Evolutionary conservation across 306 rosid species (phyloP), one percentile per base, ranked within the genome.

Genomic region (Aeschynomene evenia): DNA sequence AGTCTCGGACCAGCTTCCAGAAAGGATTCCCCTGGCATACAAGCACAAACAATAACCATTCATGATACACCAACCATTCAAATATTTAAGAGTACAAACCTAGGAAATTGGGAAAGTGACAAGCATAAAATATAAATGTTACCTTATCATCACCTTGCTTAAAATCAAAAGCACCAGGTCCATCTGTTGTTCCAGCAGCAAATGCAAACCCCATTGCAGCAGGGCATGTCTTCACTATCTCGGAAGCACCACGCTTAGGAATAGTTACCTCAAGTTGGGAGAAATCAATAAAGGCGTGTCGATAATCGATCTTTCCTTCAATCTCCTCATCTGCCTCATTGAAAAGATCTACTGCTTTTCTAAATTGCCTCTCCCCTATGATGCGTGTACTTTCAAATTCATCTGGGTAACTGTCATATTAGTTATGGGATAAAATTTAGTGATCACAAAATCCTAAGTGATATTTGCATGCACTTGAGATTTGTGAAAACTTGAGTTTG

Each of bases 131-230:
- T 22, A 68, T 28, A 61, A 46, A 29, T 33, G 22, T 76, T 83
- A 92, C 98, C 95, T 83, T 72, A 79, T 87, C 85, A 76, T 92
- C 96, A 31, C 96, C 98, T 83, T 92, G 98, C 74, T 56, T 81
- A 83, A 89, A 89, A 82, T 89, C 96, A 79, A 92, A 92, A 52
- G 98, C 92, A 66, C 98, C 96, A 34, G 98, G 98, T 46, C 98
- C 98, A 73, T 92, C 98, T 14, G 96, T 92, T 61, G 95, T 92
- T 80, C 98, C 98, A 15, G 98, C 98, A 6, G 92, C 98, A 88
- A 89, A 92, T 69, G 87, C 89, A 73, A 89, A 86, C 33, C 98
- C 98, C 98, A 92, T 92, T 42, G 98, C 95, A 34, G 98, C 96
- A 26, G 98, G 95, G 70, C 98, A 92, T 57, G 98, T 92, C 75